Conservation (phyloP, 139 green algal genomes). For the Micractinium sp. region DNA sequence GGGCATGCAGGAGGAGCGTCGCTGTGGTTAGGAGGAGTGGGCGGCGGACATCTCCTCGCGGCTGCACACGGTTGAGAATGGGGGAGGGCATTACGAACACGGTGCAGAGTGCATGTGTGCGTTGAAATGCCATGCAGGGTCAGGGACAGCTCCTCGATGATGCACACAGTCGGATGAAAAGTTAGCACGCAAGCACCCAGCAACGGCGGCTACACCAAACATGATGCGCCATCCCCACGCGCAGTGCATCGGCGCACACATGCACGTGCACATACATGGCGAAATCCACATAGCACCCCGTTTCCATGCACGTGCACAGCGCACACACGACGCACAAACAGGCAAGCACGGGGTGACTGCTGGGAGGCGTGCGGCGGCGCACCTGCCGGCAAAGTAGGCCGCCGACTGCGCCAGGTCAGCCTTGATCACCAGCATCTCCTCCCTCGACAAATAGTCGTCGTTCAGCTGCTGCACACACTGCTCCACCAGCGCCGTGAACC, state of each 20-base stretch:
- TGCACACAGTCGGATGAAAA: too few species aligned
- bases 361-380: background rate
- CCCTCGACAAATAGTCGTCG: constrained; percentile 10
- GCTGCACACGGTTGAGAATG: background rate
- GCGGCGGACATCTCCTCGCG: background rate
- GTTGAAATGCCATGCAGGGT: too few species aligned
- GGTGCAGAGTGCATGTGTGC: too few species aligned
- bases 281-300: too few species aligned
- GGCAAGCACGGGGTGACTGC: too few species aligned
- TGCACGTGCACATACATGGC: too few species aligned
- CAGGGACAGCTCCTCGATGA: too few species aligned
- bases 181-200: too few species aligned
- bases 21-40: too few species aligned
- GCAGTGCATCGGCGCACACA: too few species aligned
- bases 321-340: background rate
- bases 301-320: background rate
- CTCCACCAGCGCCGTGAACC: constrained; percentile 28
- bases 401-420: constrained; percentile 22
- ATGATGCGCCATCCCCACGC: background rate
- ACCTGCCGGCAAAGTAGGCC: background rate
- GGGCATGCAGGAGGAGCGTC: background rate
- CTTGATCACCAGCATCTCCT: constrained; percentile 37
- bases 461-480: constrained; percentile 33
- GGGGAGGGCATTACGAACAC: too few species aligned
- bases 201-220: background rate